Conservation (phyloP, 768 basidiomycete genomes). For the Panus rudis region DNA sequence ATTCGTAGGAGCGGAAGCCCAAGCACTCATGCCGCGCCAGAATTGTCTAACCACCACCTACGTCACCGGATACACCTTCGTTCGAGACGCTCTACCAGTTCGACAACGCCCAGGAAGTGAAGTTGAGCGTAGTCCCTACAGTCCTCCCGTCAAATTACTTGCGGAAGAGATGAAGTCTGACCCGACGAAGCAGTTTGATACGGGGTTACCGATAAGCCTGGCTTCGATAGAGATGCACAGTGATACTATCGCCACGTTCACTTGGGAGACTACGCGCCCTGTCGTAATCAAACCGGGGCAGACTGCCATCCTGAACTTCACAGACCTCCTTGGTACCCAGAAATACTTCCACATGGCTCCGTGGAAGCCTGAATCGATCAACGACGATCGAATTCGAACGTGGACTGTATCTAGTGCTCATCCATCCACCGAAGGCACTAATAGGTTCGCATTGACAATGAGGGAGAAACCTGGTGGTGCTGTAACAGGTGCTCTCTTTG, state of each 20-base stretch:
- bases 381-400: slow-evolving; percentile 58
- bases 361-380: slow-evolving; percentile 35
- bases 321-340: slow-evolving; percentile 38
- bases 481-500: slow-evolving; percentile 51
- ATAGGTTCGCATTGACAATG: slow-evolving; percentile 44
- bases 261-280: slow-evolving; percentile 30
- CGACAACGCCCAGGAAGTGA: slow-evolving; percentile 32
- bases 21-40: slow-evolving; percentile 47
- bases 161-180: slow-evolving; percentile 35
- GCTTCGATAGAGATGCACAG: slow-evolving; percentile 28
- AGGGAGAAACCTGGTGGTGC: slow-evolving; percentile 45
- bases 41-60: slow-evolving; percentile 41
- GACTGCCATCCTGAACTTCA: slow-evolving; percentile 48
- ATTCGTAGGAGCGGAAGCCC: slow-evolving; percentile 40
- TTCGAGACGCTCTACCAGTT: slow-evolving; percentile 47
- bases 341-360: slow-evolving; percentile 48
- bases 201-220: slow-evolving; percentile 29
- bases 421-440: slow-evolving; percentile 12
- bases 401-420: slow-evolving; percentile 49
- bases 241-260: slow-evolving; percentile 48
- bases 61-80: slow-evolving; percentile 46
- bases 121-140: slow-evolving; percentile 42
- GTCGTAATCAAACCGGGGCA: slow-evolving; percentile 37
- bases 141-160: slow-evolving; percentile 47
- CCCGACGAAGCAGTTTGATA: slow-evolving; percentile 20